Conservation (phyloP, 495 filamentous ascomycete genomes). For the Hypomontagnella submonticulosa region DNA sequence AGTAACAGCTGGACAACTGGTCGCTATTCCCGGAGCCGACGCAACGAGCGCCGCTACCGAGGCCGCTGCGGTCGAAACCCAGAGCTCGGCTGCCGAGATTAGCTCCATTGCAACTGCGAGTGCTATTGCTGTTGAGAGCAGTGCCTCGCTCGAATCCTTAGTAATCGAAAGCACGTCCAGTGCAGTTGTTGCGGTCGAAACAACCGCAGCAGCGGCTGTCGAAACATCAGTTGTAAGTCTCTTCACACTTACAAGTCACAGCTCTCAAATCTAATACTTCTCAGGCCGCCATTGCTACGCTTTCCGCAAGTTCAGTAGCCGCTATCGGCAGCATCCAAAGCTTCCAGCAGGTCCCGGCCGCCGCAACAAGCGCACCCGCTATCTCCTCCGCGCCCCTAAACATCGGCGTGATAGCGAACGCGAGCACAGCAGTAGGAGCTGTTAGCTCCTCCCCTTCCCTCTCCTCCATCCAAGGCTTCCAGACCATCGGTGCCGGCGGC, state of each 20-base stretch:
- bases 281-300: neutral
- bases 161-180: constrained; percentile 9
- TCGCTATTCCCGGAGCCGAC: constrained; percentile 22
- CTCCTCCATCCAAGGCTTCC: constrained; percentile 23
- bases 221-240: constrained; percentile 20
- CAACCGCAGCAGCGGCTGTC: constrained; percentile 5
- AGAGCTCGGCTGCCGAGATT: constrained; percentile 8
- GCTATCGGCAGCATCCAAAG: constrained; percentile 19
- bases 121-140: neutral
- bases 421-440: constrained; percentile 8
- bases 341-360: constrained; percentile 11
- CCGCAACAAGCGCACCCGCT: constrained; percentile 11
- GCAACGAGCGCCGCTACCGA: constrained; percentile 4
- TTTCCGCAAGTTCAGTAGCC: constrained; percentile 6
- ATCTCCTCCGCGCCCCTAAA: constrained; percentile 13
- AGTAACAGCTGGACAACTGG: constrained; percentile 33
- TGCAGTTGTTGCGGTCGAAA: constrained; percentile 8
- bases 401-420: constrained; percentile 11
- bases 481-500: constrained; percentile 15
- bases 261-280: constrained; percentile 3
- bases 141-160: constrained; percentile 11
- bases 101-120: constrained; percentile 9
- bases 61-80: constrained; percentile 1
- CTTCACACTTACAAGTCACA: neutral
- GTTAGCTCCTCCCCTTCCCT: constrained; percentile 11